Evolutionary conservation across 352 stramenopile species (phyloP), one percentile per base, ranked within the genome.

Genomic region (Pythium utonaiense): DNA sequence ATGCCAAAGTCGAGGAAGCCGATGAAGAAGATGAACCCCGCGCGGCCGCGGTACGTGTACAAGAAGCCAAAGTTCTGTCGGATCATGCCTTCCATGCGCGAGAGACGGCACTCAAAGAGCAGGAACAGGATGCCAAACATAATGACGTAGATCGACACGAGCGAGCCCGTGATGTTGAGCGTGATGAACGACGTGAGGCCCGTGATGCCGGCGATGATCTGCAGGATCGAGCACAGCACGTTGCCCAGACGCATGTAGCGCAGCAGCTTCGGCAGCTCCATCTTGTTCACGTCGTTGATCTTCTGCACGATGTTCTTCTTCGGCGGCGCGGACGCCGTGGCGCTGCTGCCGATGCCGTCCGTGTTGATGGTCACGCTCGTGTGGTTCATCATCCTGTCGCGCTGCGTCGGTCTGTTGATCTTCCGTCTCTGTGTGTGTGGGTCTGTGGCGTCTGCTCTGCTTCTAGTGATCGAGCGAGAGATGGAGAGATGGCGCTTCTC

Each of bases 71-170:
- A 95, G 67, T 95, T 93, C 51, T 74, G 62, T 62, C 85, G 85
- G 62, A 95, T 95, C 49, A 70, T 76, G 38, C 60, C 72, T 71
- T 95, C 85, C 85, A 95, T 95, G 65, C 81, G 81, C 55, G 77
- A 89, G n/a, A 95, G 71, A 42, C 85, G 85, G 67, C 85, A 95
- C 71, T 95, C 85, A 56, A 95, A 95, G 33, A 95, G 80, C 66
- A 95, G 52, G 53, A 95, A 93, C 12, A 95, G 62, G 13, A 93
- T 68, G 70, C 83, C 85, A 62, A 95, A 95, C 77, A 92, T 91
- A 69, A 95, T 93, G 49, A 95, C 85, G 73, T 95, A 95, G 65
- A 95, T 88, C 49, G 83, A 91, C 69, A 95, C 83, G 53, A 95
- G 73, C 31, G 80, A 89, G 70, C 85, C 85, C 59, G 85, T 95